Percentiles rank a stretch among this genome's conserved stretches.
Conservation (phyloP, 768 basidiomycete species). For the Psilocybe cyanescens region DNA sequence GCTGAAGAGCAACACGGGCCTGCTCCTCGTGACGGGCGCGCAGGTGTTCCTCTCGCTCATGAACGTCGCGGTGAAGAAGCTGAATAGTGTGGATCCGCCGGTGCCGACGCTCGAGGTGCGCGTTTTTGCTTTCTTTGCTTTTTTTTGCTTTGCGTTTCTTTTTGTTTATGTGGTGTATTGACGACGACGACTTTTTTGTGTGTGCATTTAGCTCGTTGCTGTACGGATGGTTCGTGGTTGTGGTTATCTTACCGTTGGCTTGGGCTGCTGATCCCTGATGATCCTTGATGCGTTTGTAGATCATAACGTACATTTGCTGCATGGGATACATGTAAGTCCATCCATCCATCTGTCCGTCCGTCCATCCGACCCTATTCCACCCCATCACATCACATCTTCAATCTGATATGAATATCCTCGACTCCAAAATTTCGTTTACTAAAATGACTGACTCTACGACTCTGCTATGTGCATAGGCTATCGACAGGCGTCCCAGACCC, state of each 20-base stretch:
- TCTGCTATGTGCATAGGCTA: too few species aligned
- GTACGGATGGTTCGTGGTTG: slow-evolving; percentile 40
- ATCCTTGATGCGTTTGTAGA: neutral
- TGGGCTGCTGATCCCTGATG: neutral
- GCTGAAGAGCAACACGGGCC: slow-evolving; percentile 49
- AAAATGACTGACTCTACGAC: too few species aligned
- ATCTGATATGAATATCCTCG: too few species aligned
- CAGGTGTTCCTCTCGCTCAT: slow-evolving; percentile 66
- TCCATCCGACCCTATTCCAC: too few species aligned
- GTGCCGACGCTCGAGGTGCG: slow-evolving; percentile 61
- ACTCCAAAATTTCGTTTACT: too few species aligned
- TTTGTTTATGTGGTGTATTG: neutral
- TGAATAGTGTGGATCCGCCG: slow-evolving; percentile 60
- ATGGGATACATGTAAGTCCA: slow-evolving; percentile 49
- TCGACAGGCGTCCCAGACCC: slow-evolving; percentile 43
- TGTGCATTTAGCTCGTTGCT: slow-evolving; percentile 17
- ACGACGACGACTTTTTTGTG: neutral
- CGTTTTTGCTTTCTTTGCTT: neutral
- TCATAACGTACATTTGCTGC: slow-evolving; percentile 42
- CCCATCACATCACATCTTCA: too few species aligned
- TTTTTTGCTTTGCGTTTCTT: neutral
- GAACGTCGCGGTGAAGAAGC: slow-evolving; percentile 65
- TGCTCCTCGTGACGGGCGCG: slow-evolving; percentile 58
- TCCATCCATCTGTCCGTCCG: too few species aligned
- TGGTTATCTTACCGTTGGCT: neutral